These are phyloP conservation scores for Botrytis fabae DNA, from an alignment of 2,329 filamentous ascomycete species.

Conservation along the genomic window DNA sequence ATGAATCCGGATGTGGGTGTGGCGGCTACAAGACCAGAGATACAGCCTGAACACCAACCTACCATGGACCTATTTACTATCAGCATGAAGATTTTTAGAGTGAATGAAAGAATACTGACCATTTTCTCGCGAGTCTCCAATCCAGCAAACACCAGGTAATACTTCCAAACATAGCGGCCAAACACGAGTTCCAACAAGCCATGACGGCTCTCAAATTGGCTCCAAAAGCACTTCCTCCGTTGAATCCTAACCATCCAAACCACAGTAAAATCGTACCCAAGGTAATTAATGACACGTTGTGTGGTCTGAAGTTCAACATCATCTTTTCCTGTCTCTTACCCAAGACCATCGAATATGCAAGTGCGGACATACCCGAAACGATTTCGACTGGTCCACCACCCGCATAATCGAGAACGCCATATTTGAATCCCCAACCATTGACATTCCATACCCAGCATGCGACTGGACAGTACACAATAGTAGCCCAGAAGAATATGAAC, in stretches of 20 bases:
- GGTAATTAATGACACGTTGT: constrained; percentile 97
- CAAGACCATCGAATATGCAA: constrained; percentile 94
- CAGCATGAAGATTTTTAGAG: not conserved
- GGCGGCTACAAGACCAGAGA: constrained; percentile 69
- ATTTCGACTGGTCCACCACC: constrained; percentile 98
- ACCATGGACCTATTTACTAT: constrained; percentile 63
- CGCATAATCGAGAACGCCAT: constrained; percentile 93
- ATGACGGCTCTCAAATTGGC: constrained; percentile 92
- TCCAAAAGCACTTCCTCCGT: constrained; percentile 91
- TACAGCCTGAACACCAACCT: constrained; percentile 71
- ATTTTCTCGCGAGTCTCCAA: constrained; percentile 66
- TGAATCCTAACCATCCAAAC: constrained; percentile 99
- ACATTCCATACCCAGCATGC: constrained; percentile 96
- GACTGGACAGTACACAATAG: constrained; percentile 93
- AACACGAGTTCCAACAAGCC: constrained; percentile 97
- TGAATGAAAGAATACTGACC: constrained; percentile 41
- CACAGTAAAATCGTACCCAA: constrained; percentile 93
- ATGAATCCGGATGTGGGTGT: constrained; percentile 70
- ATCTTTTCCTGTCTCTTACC: constrained; percentile 97
- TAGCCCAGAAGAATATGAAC: constrained; percentile 95
- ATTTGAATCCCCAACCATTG: constrained; percentile 89
- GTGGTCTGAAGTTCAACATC: constrained; percentile 99
- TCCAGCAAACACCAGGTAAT: constrained; percentile 95
- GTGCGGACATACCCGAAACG: constrained; percentile 84
- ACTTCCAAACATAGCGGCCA: constrained; percentile 76